Conservation (phyloP, 2,329 filamentous ascomycete species). For the Penicillium nordicum region DNA sequence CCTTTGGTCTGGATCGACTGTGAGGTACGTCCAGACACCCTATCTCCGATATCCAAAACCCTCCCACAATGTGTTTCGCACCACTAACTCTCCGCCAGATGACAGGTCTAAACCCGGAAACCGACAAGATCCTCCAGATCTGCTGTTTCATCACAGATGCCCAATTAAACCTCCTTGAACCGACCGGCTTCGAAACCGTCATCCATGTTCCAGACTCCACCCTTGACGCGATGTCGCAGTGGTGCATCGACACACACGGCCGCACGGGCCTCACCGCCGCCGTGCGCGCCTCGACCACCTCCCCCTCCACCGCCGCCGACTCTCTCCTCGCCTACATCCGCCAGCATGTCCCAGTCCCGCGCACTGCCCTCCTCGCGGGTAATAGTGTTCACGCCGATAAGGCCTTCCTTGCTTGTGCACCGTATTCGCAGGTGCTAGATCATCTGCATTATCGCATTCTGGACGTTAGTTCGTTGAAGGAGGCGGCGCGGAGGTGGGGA, state of each 20-base stretch:
- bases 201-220: constrained; percentile 69
- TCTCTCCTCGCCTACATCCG: constrained; percentile 76
- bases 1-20: constrained; percentile 86
- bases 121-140: constrained; percentile 84
- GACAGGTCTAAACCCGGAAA: constrained; percentile 77
- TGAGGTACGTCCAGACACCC: constrained; percentile 47
- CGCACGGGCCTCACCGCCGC: constrained; percentile 75
- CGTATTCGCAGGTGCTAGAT: constrained; percentile 69
- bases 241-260: constrained; percentile 80
- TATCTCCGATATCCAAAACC: neutral
- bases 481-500: constrained; percentile 81
- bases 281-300: constrained; percentile 69
- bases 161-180: constrained; percentile 71
- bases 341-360: constrained; percentile 62
- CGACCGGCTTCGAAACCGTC: constrained; percentile 72
- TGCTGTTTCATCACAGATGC: constrained; percentile 87
- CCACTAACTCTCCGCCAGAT: constrained; percentile 58
- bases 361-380: constrained; percentile 74
- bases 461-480: constrained; percentile 89
- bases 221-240: constrained; percentile 78
- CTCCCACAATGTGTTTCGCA: neutral
- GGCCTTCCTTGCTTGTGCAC: constrained; percentile 70
- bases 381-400: constrained; percentile 92
- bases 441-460: constrained; percentile 87
- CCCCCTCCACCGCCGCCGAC: constrained; percentile 67